Evolutionary conservation across 1,284 basidiomycete species (phyloP).

Genomic region (Schizophyllum commune): DNA sequence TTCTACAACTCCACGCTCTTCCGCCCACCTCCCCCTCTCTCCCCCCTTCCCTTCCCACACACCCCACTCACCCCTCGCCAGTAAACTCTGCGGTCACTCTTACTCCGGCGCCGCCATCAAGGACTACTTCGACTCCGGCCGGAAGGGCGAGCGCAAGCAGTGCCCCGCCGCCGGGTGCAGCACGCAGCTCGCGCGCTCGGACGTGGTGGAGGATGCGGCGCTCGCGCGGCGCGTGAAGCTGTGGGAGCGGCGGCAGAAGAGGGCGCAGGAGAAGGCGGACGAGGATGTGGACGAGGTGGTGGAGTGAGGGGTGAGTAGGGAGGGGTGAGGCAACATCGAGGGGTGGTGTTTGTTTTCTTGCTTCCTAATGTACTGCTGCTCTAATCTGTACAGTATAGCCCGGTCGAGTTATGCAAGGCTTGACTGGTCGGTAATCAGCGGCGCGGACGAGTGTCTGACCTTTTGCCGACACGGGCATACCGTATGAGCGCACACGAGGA

Average conservation of each 20-base stretch:
- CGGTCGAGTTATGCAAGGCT: neutral
- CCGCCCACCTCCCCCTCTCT: constrained; percentile 4
- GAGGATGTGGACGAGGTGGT: constrained; percentile 57
- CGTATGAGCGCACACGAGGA: neutral
- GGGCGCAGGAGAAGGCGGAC: constrained; percentile 32
- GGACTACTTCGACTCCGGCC: constrained; percentile 38
- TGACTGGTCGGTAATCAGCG: neutral
- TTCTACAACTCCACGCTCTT: constrained; percentile 1
- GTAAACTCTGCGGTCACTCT: constrained; percentile 61
- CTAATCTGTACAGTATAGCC: neutral
- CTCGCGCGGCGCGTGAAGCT: constrained; percentile 56
- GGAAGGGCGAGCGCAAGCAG: constrained; percentile 24
- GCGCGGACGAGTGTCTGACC: too few relatives aligned
- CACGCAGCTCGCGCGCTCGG: constrained; percentile 40
- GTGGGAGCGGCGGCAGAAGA: constrained; percentile 40
- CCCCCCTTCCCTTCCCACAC: neutral
- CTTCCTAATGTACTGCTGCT: neutral
- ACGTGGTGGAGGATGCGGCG: constrained; percentile 46
- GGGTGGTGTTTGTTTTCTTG: neutral
- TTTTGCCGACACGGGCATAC: too few relatives aligned
- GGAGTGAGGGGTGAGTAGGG: constrained; percentile 31
- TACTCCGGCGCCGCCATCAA: constrained; percentile 59
- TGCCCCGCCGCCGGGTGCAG: constrained; percentile 71
- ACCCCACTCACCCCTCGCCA: constrained; percentile 20
- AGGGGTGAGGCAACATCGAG: constrained; percentile 42